phyloP scores from a whole-genome alignment of 2,329 filamentous ascomycete genomes.

The Harringtonia aguacate region DNA sequence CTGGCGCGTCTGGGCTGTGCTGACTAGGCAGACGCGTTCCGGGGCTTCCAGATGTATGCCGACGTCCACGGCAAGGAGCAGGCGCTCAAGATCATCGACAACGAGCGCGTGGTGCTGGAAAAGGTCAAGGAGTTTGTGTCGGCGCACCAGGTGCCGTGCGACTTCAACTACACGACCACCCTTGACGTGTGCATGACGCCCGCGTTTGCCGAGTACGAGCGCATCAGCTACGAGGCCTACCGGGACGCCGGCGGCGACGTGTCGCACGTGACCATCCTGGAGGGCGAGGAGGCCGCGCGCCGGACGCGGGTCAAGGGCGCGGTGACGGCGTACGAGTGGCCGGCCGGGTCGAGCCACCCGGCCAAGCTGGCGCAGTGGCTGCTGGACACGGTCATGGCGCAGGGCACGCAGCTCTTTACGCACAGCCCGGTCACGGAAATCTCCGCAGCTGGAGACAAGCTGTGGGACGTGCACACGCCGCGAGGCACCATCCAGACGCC shows the following conservation, averaged over 20 bases:
- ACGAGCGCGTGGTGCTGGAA: constrained; percentile 27
- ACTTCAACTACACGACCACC: constrained; percentile 33
- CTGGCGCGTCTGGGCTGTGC: too few species aligned
- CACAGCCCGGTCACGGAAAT: constrained; percentile 27
- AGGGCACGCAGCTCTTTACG: constrained; percentile 29
- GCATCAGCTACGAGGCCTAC: constrained; percentile 26
- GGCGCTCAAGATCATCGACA: constrained; percentile 32
- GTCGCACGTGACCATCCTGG: constrained; percentile 27
- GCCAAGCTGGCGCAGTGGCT: constrained; percentile 39
- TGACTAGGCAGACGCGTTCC: constrained; percentile 26
- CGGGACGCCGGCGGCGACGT: constrained; percentile 30
- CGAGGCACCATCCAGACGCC: constrained; percentile 19
- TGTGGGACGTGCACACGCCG: constrained; percentile 23
- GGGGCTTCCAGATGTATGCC: constrained; percentile 32
- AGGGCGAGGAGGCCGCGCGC: constrained; percentile 25
- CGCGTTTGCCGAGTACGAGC: constrained; percentile 33
- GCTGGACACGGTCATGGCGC: constrained; percentile 22
- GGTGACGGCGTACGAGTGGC: constrained; percentile 38
- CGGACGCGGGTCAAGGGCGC: constrained; percentile 26
- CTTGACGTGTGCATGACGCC: constrained; percentile 36
- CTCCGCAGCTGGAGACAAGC: constrained; percentile 4
- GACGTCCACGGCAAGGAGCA: constrained; percentile 29
- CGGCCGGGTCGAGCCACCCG: constrained; percentile 35
- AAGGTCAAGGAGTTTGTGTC: constrained; percentile 28
- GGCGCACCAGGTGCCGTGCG: constrained; percentile 28